Evolutionary conservation across 2,329 filamentous ascomycete species (phyloP), one percentile per base, ranked within the genome.

Genomic region (Pleurostoma richardsiae): DNA sequence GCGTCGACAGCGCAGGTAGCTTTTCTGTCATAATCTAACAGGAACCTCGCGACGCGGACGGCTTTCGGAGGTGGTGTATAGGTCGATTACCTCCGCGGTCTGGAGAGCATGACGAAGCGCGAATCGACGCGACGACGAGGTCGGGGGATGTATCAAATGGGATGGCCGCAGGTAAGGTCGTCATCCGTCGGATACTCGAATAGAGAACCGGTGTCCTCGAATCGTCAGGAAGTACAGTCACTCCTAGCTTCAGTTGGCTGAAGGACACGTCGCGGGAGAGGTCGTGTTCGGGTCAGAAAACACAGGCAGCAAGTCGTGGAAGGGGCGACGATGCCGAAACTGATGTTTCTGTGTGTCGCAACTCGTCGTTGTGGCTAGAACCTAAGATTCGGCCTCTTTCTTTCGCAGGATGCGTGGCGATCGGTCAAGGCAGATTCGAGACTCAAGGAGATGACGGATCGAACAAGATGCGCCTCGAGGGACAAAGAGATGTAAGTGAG

Each of bases 1-100:
- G 77, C 67, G 77, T 77, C 60, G 72, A 72, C 67, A 76, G 70
- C 64, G 72, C 63, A 57, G 66, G 68, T 54, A 70, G 68, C 64
- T 73, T 80, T 67, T 83, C 79, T 68, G 77, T 82, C 79, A 83
- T 83, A 80, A 74, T 83, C 73, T 74, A 70, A 56, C 54, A 64
- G 56, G 59, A 64, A 64, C 69, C 72, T 72, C 73, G 66, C 64
- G 60, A 63, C 66, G 58, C 55, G 54, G 56, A 54, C 55, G 51
- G 55, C 56, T 55, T 60, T 61, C 59, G 61, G 59, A 60, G 57
- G 59, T 52, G 59, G 60, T 67, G 66, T 61, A 63, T 64, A 58
- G 61, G 60, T 60, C 64, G 58, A 65, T 75, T 78, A 80, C 67
- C 64, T 72, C 66, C 65, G 67, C 64, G 66, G 66, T 72, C 67